These are phyloP conservation scores for Neurospora sp. DNA, from an alignment of 495 filamentous ascomycete species.

Conservation along the genomic window DNA sequence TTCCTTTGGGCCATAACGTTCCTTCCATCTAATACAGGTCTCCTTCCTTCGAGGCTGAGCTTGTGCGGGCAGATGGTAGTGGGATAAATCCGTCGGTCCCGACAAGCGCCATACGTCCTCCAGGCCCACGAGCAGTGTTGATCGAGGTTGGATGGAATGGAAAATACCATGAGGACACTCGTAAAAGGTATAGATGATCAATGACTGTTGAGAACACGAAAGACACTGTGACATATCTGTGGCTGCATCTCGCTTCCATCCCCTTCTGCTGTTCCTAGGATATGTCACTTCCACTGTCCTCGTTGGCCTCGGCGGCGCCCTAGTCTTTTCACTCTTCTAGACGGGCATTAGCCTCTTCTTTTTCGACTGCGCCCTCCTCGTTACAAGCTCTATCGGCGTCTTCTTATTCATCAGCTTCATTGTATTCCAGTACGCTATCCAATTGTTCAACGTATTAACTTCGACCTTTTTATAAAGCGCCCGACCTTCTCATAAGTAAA, in stretches of 20 bases:
- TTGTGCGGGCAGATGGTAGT: too few relatives aligned
- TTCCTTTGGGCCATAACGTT: too few relatives aligned
- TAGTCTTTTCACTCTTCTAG: constrained; percentile 54
- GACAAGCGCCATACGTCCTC: too few relatives aligned
- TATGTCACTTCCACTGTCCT: constrained; percentile 46
- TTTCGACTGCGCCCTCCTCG: constrained; percentile 51
- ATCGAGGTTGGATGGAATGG: too few relatives aligned
- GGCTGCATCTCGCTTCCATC: constrained; percentile 13
- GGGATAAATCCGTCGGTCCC: too few relatives aligned
- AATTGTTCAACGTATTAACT: neutral
- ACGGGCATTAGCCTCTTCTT: constrained; percentile 52
- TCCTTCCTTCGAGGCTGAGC: too few relatives aligned
- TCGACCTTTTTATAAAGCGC: neutral
- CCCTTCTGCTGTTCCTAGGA: constrained; percentile 50
- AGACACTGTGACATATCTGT: too few relatives aligned
- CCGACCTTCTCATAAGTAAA: neutral
- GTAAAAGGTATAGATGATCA: neutral
- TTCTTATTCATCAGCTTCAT: constrained; percentile 32
- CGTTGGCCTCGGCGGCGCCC: constrained; percentile 43
- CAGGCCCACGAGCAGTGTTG: too few relatives aligned
- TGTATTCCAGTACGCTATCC: neutral
- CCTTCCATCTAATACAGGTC: too few relatives aligned
- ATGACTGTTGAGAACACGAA: too few relatives aligned
- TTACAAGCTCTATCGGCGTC: constrained; percentile 44
- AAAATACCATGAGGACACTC: too few relatives aligned